These are phyloP conservation scores for Agrocybe chaxingu DNA, from an alignment of 768 basidiomycete species.

Conservation along the genomic window DNA sequence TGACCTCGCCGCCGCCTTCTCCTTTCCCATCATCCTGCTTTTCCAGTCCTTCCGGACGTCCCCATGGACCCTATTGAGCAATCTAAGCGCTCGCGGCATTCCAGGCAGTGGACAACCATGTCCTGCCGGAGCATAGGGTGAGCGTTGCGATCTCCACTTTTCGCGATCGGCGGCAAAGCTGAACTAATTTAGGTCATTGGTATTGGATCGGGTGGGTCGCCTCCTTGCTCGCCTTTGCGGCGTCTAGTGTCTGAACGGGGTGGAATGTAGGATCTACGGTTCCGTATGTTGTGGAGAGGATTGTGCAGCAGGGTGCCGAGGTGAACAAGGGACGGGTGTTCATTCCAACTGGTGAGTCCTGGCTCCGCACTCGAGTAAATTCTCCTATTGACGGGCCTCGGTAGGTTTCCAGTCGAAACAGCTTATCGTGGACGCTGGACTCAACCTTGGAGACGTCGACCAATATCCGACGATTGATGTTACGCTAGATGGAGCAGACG, in stretches of 20 bases:
- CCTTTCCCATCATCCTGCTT: constrained; percentile 5
- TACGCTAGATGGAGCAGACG: constrained; percentile 97
- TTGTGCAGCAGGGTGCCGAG: constrained; percentile 75
- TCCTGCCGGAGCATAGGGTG: constrained; percentile 80
- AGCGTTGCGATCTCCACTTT: constrained; percentile 15
- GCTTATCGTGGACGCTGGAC: constrained; percentile 78
- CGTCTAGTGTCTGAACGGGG: constrained; percentile 6
- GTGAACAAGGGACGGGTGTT: constrained; percentile 82
- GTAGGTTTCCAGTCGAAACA: constrained; percentile 93
- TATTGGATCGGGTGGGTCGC: constrained; percentile 71
- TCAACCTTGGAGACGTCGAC: constrained; percentile 85
- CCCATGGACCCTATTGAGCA: constrained; percentile 59
- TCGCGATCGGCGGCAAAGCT: background rate
- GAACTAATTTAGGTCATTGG: constrained; percentile 64
- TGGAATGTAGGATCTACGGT: constrained; percentile 74
- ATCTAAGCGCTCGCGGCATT: constrained; percentile 91
- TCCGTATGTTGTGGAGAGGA: constrained; percentile 94
- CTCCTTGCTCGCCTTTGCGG: background rate
- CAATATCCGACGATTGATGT: constrained; percentile 89
- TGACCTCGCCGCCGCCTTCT: background rate
- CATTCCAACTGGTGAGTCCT: constrained; percentile 73
- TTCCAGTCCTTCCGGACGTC: constrained; percentile 15
- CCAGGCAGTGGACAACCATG: constrained; percentile 89
- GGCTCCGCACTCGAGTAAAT: background rate
- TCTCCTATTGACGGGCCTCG: constrained; percentile 1